Percentiles rank a stretch among this genome's conserved stretches.
Conservation (phyloP, 1,139 yeast genomes). For the Yamadazyma atlantica region DNA sequence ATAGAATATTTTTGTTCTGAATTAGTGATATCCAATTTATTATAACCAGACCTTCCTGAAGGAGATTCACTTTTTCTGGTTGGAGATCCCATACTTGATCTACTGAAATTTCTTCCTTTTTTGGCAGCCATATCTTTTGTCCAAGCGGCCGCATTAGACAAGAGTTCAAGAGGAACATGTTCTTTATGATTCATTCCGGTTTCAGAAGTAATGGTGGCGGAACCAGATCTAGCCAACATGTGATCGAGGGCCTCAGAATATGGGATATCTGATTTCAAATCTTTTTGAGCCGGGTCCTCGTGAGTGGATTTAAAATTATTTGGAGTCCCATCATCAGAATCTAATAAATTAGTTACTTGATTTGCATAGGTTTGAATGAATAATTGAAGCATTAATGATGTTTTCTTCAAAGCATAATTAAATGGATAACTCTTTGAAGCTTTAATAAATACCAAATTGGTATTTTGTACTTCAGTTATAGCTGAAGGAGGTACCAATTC, state of each 20-base stretch:
- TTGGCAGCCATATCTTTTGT: constrained; percentile 8
- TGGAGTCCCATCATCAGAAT: constrained; percentile 27
- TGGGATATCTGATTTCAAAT: background rate
- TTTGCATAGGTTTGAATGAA: constrained; percentile 61
- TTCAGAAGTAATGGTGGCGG: constrained; percentile 13
- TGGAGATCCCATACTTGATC: background rate
- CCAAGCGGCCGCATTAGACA: constrained; percentile 37
- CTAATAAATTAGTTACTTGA: constrained; percentile 38
- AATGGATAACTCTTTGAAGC: constrained; percentile 40
- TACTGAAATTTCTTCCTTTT: background rate
- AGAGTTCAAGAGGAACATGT: constrained; percentile 32
- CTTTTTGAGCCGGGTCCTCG: background rate
- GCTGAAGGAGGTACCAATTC: constrained; percentile 53
- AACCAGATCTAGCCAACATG: background rate
- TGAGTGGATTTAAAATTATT: constrained; percentile 19
- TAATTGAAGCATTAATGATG: constrained; percentile 53
- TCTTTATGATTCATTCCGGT: constrained; percentile 13
- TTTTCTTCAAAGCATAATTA: constrained; percentile 53
- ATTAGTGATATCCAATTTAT: constrained; percentile 1
- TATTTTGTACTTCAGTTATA: constrained; percentile 40
- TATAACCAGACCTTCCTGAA: background rate
- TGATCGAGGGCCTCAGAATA: background rate
- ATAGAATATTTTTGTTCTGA: background rate
- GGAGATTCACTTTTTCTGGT: background rate
- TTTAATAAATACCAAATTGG: constrained; percentile 39